Evolutionary conservation across 73 alveolate genomes (phyloP).

Genomic region (Paramecium sonneborni): DNA sequence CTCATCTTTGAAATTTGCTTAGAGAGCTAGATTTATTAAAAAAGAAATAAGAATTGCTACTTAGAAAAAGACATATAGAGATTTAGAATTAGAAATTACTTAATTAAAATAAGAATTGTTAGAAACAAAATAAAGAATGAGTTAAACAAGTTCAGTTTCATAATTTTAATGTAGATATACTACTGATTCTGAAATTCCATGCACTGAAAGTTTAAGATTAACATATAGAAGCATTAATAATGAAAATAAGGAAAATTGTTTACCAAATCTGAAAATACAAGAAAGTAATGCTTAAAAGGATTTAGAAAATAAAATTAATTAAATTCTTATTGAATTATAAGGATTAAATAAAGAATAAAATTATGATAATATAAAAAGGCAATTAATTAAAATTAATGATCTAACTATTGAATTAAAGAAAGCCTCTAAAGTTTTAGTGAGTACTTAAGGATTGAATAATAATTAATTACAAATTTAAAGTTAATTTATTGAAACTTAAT

Average conservation of each 20-base stretch:
- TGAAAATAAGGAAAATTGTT: neutral
- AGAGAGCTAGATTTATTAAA: slow-evolving; percentile 71
- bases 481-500: neutral
- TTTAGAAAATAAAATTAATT: neutral
- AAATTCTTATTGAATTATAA: neutral
- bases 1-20: slow-evolving; percentile 78
- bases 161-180: neutral
- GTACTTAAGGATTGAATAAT: neutral
- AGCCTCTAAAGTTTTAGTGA: neutral
- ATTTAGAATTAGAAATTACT: slow-evolving; percentile 23
- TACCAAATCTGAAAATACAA: neutral
- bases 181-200: slow-evolving; percentile 40
- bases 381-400: neutral
- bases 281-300: neutral
- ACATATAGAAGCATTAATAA: slow-evolving; percentile 6
- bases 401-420: neutral
- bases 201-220: slow-evolving; percentile 17
- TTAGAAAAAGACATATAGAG: slow-evolving; percentile 26
- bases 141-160: slow-evolving; percentile 30
- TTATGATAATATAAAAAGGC: neutral
- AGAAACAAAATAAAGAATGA: slow-evolving; percentile 27
- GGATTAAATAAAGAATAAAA: neutral
- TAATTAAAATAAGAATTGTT: neutral
- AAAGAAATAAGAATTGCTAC: slow-evolving; percentile 10
- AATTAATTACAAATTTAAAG: neutral